Percentiles rank a stretch among this genome's conserved stretches.
Conservation (phyloP, 345 rosid species). For the Pugionium cornutum region DNA sequence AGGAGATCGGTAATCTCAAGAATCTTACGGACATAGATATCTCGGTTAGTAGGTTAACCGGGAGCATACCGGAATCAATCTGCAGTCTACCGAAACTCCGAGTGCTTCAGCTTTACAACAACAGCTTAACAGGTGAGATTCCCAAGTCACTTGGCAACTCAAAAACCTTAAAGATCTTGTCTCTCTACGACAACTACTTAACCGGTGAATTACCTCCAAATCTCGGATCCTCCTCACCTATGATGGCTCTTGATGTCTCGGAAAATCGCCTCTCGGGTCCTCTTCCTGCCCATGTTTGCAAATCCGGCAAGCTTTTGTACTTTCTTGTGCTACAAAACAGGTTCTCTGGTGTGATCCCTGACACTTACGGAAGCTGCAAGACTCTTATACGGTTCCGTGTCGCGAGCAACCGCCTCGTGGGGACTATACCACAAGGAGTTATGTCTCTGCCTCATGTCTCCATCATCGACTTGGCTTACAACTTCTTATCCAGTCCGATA, state of each 20-base stretch:
- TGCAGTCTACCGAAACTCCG: constrained; percentile 72
- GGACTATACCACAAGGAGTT: constrained; percentile 61
- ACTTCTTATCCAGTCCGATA: constrained; percentile 67
- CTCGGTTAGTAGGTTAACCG: constrained; percentile 75
- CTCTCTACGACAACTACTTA: constrained; percentile 70
- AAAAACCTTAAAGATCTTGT: constrained; percentile 58
- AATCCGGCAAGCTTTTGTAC: constrained; percentile 70
- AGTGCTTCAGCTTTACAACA: constrained; percentile 86
- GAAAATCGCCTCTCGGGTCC: constrained; percentile 77
- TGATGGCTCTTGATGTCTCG: constrained; percentile 72
- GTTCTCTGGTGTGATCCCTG: constrained; percentile 69
- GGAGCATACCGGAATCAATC: constrained; percentile 73
- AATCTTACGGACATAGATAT: constrained; percentile 83
- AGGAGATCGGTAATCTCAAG: constrained; percentile 79
- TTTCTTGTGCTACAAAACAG: constrained; percentile 69
- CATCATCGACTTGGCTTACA: constrained; percentile 74
- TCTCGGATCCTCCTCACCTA: constrained; percentile 56
- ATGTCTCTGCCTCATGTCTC: constrained; percentile 80
- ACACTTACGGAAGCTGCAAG: constrained; percentile 60
- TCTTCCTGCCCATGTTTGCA: constrained; percentile 67
- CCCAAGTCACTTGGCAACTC: constrained; percentile 65
- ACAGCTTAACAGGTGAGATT: constrained; percentile 83
- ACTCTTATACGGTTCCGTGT: constrained; percentile 78
- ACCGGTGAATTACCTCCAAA: constrained; percentile 72
- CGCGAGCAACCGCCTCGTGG: constrained; percentile 62